Evolutionary conservation across 345 rosid genomes (phyloP).

Genomic region (Hibiscus syriacus): DNA sequence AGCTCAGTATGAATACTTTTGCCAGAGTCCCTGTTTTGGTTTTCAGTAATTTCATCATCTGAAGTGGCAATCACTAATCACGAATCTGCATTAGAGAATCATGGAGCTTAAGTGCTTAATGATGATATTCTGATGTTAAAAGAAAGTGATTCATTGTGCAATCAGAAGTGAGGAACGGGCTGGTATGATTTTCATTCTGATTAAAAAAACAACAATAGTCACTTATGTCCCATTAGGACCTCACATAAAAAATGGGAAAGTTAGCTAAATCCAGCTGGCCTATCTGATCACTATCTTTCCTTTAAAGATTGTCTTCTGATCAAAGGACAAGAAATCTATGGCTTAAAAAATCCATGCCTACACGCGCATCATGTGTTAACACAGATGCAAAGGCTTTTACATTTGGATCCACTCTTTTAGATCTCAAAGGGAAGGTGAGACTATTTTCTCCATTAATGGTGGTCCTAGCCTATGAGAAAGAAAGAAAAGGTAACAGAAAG

Average conservation of each 20-base stretch:
- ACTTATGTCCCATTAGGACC: neutral
- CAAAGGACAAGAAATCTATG: constrained; percentile 8
- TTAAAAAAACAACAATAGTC: neutral
- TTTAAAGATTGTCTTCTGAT: constrained; percentile 12
- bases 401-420: neutral
- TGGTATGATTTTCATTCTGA: neutral
- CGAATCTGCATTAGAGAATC: constrained; percentile 13
- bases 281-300: constrained; percentile 4
- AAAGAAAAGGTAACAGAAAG: neutral
- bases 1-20: constrained; percentile 4
- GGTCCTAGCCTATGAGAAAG: constrained; percentile 2
- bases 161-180: constrained; percentile 1
- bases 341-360: constrained; percentile 9
- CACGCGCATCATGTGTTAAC: constrained; percentile 3
- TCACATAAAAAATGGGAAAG: neutral
- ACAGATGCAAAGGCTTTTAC: neutral
- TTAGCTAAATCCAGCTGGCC: constrained; percentile 15
- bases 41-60: neutral
- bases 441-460: neutral
- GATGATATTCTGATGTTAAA: constrained; percentile 1
- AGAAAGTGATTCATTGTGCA: neutral
- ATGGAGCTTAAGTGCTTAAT: constrained; percentile 6
- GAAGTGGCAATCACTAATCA: neutral
- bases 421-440: neutral
- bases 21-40: neutral